Evolutionary conservation across 106 monocot genomes (phyloP).

Genomic region (Allium cepa): DNA sequence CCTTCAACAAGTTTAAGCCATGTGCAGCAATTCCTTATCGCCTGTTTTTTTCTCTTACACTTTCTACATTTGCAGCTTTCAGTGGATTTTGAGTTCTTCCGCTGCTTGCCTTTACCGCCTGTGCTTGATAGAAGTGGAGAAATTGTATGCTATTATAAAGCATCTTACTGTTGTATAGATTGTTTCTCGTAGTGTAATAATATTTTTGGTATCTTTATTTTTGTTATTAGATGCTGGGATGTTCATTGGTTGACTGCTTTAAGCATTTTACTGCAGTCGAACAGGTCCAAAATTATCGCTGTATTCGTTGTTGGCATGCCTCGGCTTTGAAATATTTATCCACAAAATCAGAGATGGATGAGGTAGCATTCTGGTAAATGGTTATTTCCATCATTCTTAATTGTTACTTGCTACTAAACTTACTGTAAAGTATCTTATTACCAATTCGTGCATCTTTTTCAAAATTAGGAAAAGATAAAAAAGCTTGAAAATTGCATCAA

Average conservation of each 20-base stretch:
- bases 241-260: conserved; percentile 67
- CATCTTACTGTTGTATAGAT: conserved; percentile 12
- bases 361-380: conserved; percentile 33
- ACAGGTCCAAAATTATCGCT: conserved; percentile 55
- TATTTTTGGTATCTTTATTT: conserved; percentile 8
- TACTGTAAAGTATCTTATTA: too few relatives aligned
- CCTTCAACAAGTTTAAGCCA: too few relatives aligned
- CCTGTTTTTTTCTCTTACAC: background rate
- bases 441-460: too few relatives aligned
- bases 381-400: background rate
- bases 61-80: conserved; percentile 43
- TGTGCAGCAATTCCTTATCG: too few relatives aligned
- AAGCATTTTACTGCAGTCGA: conserved; percentile 54
- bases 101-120: conserved; percentile 73
- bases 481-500: conserved; percentile 43
- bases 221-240: conserved; percentile 47
- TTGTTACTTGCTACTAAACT: background rate
- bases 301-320: conserved; percentile 70
- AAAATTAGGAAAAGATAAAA: conserved; percentile 43
- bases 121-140: conserved; percentile 27
- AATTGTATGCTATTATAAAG: conserved; percentile 39
- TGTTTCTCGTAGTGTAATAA: conserved; percentile 1
- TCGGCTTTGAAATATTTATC: conserved; percentile 54
- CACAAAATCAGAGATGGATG: conserved; percentile 36
- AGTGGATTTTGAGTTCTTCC: conserved; percentile 67